A percentile compares a stretch with the other conserved stretches of the same genome.
phyloP scores from a whole-genome alignment of 805 yeast genomes.

The Suhomyces sp. region DNA sequence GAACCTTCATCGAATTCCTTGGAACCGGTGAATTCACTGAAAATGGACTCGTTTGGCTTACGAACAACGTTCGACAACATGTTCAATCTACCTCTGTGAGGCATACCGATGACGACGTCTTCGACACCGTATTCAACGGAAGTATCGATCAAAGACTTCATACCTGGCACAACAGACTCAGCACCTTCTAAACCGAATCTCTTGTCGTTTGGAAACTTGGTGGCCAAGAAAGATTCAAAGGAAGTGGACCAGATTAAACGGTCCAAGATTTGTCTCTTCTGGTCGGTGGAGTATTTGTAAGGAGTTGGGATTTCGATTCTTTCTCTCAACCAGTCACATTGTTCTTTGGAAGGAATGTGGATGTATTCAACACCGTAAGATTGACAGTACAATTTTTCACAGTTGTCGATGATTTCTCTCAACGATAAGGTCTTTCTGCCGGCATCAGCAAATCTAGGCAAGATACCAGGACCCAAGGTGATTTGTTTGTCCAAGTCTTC shows the following conservation, averaged over 20 bases:
- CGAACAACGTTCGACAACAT: constrained; percentile 97
- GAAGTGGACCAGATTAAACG: constrained; percentile 95
- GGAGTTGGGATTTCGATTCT: constrained; percentile 91
- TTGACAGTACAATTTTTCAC: constrained; percentile 85
- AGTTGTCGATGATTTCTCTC: constrained; percentile 69
- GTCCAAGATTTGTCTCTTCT: constrained; percentile 94
- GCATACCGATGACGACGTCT: constrained; percentile 98
- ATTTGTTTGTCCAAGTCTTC: constrained; percentile 79
- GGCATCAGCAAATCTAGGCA: constrained; percentile 79
- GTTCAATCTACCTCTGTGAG: constrained; percentile 98
- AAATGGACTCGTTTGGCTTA: constrained; percentile 97
- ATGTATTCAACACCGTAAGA: constrained; percentile 92
- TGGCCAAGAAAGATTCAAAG: constrained; percentile 87
- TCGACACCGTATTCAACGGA: constrained; percentile 91
- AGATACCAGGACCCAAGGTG: constrained; percentile 94
- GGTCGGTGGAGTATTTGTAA: constrained; percentile 75
- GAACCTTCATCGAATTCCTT: constrained; percentile 92
- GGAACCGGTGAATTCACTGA: constrained; percentile 93
- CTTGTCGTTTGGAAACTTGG: constrained; percentile 97
- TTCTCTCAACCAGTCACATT: constrained; percentile 98
- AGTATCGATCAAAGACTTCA: constrained; percentile 91
- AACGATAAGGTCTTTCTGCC: constrained; percentile 67
- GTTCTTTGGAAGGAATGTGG: constrained; percentile 91
- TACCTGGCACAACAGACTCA: constrained; percentile 94
- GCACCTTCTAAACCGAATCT: constrained; percentile 99